Percentiles rank a stretch among this genome's conserved stretches.
Conservation (phyloP, 768 basidiomycete genomes). For the Paxillus ammoniavirescens region DNA sequence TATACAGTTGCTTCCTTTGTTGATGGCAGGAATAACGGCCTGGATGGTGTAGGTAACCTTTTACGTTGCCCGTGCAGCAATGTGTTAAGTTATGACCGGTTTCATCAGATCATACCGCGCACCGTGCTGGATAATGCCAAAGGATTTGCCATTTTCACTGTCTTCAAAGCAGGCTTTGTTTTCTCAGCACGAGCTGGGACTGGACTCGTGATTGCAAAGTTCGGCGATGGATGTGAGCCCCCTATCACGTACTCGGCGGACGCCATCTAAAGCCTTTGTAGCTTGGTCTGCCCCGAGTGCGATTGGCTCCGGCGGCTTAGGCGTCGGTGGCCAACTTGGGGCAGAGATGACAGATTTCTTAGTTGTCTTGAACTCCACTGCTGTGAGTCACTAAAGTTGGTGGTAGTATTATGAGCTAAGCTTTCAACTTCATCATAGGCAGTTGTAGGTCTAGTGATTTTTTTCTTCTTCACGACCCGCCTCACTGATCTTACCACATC, state of each 20-base stretch:
- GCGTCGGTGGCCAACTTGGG: constrained; percentile 80
- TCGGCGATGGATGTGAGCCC: constrained; percentile 75
- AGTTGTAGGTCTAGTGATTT: constrained; percentile 46
- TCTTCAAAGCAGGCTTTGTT: constrained; percentile 69
- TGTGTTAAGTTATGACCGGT: neutral
- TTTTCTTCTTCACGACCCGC: neutral
- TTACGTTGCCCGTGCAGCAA: neutral
- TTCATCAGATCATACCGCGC: constrained; percentile 51
- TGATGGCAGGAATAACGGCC: constrained; percentile 73
- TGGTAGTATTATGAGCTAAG: constrained; percentile 7
- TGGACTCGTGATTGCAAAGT: constrained; percentile 84
- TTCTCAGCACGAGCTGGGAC: constrained; percentile 79
- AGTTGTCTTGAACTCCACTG: constrained; percentile 80
- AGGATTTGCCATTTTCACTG: constrained; percentile 89
- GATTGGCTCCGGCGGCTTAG: constrained; percentile 89
- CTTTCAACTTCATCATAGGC: constrained; percentile 39
- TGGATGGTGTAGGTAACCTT: constrained; percentile 62
- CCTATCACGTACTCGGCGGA: neutral
- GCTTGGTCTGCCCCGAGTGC: constrained; percentile 95
- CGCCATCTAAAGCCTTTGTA: constrained; percentile 45
- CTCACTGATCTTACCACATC: constrained; percentile 15
- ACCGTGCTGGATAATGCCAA: constrained; percentile 54
- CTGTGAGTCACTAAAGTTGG: constrained; percentile 44
- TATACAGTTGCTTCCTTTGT: constrained; percentile 79
- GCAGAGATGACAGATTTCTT: constrained; percentile 91